These are phyloP conservation scores for Planoprotostelium fungivorum DNA, from an alignment of 78 protist species.

Conservation along the genomic window DNA sequence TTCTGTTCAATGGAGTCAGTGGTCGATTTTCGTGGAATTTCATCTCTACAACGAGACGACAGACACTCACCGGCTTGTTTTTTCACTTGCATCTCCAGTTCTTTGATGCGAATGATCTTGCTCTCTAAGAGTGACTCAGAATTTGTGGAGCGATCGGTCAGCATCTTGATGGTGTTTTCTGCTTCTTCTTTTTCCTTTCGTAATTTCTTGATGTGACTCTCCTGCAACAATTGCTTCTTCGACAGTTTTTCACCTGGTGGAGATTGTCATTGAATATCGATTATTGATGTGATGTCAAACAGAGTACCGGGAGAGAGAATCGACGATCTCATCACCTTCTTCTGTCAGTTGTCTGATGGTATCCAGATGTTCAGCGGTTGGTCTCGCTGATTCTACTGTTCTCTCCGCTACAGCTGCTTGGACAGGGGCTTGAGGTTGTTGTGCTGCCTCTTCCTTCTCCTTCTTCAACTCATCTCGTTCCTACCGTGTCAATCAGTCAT, in stretches of 20 bases:
- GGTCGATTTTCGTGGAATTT: neutral
- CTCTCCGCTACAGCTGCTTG: neutral
- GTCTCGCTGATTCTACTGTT: neutral
- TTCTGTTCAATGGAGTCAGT: too few species aligned
- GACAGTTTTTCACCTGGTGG: neutral
- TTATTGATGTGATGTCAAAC: neutral
- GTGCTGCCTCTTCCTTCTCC: neutral
- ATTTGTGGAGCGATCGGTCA: neutral
- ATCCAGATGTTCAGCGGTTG: neutral
- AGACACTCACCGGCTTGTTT: neutral
- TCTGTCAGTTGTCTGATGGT: neutral
- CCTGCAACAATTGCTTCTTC: neutral
- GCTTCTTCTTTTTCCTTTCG: neutral
- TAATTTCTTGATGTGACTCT: neutral
- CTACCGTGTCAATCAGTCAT: neutral
- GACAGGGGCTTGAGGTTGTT: too few species aligned
- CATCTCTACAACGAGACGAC: neutral
- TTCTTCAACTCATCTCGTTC: neutral
- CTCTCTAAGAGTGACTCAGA: neutral
- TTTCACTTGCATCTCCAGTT: neutral
- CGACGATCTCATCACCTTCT: too few species aligned
- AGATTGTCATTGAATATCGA: neutral
- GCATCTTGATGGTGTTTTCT: neutral
- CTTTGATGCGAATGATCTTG: neutral
- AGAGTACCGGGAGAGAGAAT: too few species aligned